Evolutionary conservation across 2,329 filamentous ascomycete species (phyloP), one percentile per base, ranked within the genome.

Genomic region (Colletotrichum lindemuthianum): DNA sequence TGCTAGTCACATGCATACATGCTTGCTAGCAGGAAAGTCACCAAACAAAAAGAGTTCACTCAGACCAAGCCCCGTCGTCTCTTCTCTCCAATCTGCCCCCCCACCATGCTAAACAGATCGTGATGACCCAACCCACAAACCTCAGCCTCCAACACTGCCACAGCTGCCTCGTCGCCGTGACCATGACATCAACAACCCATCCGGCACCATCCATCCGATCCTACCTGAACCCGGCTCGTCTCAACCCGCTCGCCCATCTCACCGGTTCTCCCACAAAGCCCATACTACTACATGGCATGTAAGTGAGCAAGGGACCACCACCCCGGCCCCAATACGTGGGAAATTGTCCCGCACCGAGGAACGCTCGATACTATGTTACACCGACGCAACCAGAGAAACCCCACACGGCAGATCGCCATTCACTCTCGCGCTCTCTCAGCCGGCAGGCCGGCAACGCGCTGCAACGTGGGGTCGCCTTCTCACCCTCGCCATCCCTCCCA

Each of bases 361-460:
- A 24, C 33, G 39, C 49, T 60, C 60, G 60, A 64, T 33, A 36
- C 40, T 6, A 54, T 50, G 56, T 64, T 55, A 60, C 60, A 64
- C 60, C 60, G 56, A 64, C 56, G 50, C 50, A 36, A 64, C 56
- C 54, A 36, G n/a, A 34, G 16, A 45, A 15, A 16, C 15, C 8
- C 37, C 16, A 9, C 13, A 16, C 33, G 40, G 49, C 48, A 12
- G 24, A 33, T 6, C 40, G 6, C 43, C 33, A 24, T 12, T 9
- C 15, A 11, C 44, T 48, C 4, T 33, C 44, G 6, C 44, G 44
- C 15, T 4, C 15, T 11, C 36, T 33, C 54, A 45, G 24, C 24
- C 24, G 54, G 36, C 54, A 49, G 16, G 15, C 32, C 44, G 54
- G 54, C 45, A 49, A 58, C 45, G 54, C 54, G 41, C 24, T 58